Base-by-base conservation (phyloP, 2,329 filamentous ascomycete genomes). In the Aspergillus sp. region DNA sequence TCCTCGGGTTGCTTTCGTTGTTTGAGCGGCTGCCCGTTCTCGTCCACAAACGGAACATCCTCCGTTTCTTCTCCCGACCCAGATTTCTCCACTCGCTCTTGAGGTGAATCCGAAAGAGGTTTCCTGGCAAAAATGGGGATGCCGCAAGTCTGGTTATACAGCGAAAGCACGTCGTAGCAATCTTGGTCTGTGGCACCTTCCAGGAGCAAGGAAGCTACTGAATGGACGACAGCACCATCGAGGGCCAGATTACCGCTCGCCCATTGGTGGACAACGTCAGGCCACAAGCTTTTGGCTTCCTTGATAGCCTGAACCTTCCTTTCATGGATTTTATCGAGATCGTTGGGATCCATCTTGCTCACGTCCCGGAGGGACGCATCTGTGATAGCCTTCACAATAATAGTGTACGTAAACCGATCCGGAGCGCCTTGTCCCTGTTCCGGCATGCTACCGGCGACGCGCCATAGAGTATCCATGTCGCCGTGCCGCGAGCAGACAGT, bases 71-170 rank as follows among this genome's bases (percentile, higher is more conserved):
- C 13, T 7, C 19, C 19, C 10, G 6, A 19, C 12, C 5, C 29
- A 7, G 24, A 15, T 26, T 15, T 26, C 22, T 32, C 15, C 11
- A 19, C 29, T 14, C 30, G 17, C 12, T 30, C 31, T 15, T 33
- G 37, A 15, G 34, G 35, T 8, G 35, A 26, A 15, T 30, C 25
- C 10, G 36, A 46, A 4, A 34, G 14, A n/a, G 57, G 56, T 15
- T 49, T 32, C n/a, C 43, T 42, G 8, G 45, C 44, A 8, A 57
- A 35, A 22, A 61, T 51, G 4, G 80, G 75, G 26, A 94, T 72
- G 29, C 75, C 72, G 76, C 89, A 88, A 1, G 86, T 83, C 58
- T 94, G 80, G 44, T 86, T 72, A n/a, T 93, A 60, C 13, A 95
- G 66, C 24, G 74, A 74, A 14, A 94, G 69, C 2, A 94, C 67